Base-by-base conservation (phyloP, 2,329 filamentous ascomycete genomes). In the Exophiala viscosa region DNA sequence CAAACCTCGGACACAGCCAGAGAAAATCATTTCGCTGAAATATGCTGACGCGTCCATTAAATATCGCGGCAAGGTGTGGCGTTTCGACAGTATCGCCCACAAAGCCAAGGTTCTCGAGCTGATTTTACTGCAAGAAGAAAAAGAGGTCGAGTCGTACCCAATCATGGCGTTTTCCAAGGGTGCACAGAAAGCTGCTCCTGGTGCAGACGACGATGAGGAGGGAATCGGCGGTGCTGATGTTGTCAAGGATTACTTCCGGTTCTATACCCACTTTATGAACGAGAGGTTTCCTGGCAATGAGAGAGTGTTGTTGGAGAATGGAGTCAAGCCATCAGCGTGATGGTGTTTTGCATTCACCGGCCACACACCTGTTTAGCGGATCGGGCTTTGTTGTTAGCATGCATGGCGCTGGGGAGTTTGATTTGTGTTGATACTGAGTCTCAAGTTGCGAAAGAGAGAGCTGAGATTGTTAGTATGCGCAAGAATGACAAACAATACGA, bases 181-280 rank as follows among this genome's bases (percentile, higher is more conserved):
- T 9, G 45, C 33, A 7, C 45, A 42, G 32, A 52, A 42, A 38
- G 49, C 43, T 15, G 31, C 35, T 3, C 14, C 17, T 10, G 36
- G 38, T 11, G 13, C 28, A 6, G 35, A 45, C 11, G 40, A 33
- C 10, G 41, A 42, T 15, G 38, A 35, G 4, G 51, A 49, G 10
- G 35, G 36, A 8, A 45, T 45, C 5, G 51, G 44, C 8, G 45
- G 35, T 35, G 36, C 23, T 18, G 14, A 28, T 28, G 23, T 28
- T 4, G 39, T 54, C 39, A 54, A 45, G 35, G 51, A 54, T 31
- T 54, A 54, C 41, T 54, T 54, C 34, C 39, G 41, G 28, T 48
- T 48, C 28, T 53, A 53, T 17, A 48, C 45, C 6, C 50, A 53
- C 38, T 54, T 54, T 35, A 54, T 54, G 51, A 54, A 45, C 18